Base-by-base conservation (phyloP, 2,329 filamentous ascomycete genomes). In the Nemania abortiva region DNA sequence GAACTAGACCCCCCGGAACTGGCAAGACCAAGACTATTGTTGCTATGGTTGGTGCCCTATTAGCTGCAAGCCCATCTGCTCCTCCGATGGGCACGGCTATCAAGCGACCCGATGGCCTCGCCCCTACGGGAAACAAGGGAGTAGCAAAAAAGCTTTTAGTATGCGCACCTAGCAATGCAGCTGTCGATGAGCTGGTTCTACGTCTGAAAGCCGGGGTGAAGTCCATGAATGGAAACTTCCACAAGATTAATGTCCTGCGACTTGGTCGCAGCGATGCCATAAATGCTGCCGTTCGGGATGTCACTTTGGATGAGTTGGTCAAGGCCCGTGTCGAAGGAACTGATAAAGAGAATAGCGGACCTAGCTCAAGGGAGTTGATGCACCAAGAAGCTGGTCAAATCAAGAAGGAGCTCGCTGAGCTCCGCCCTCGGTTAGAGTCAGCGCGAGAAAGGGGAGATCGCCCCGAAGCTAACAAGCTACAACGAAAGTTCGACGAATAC, bases 11-110 rank as follows among this genome's bases (percentile, higher is more conserved):
- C 59, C 96, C 96, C 1, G 96, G 96, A 80, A 98, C 96, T 3
- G 96, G 95, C 77, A 99, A 99, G 83, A 99, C 96, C 0, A 99
- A 99, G 80, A 99, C 96, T 0, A 99, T 99, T 69, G 89, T 97
- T 65, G 96, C 95, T 37, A 97, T 99, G 85, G 95, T 98, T 27
- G 96, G 96, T 42, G 93, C 94, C 45, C 84, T 99, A 18, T 81
- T 97, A 53, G 92, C 90, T 6, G 87, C 88, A 47, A 47, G 39
- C 11, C 47, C 80, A 74, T 58, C 85, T 88, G 61, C 84, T 60
- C 76, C 79, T 27, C 74, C 73, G 13, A 81, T 79, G 18, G 82
- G 83, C 49, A 86, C 83, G 15, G 79, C 85, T 20, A 81, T 87
- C 47, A 79, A 79, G 27, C 81, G 83, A 24, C 83, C 83, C 5